Evolutionary conservation across 768 basidiomycete species (phyloP).

Genomic region (Serendipita sp.): DNA sequence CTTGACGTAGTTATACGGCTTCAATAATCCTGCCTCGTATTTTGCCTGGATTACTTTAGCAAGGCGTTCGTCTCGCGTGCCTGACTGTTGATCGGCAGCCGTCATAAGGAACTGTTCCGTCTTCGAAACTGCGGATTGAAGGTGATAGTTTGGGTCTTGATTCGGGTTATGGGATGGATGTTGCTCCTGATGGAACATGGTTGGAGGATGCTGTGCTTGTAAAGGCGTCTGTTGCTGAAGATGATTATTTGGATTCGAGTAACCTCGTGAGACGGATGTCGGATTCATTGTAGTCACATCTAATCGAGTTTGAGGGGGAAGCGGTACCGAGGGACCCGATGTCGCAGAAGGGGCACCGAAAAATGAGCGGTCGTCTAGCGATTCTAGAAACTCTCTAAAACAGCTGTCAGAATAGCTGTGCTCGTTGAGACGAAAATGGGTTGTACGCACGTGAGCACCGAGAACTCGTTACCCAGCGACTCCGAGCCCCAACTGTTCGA

Average conservation of each 20-base stretch:
- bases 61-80: slow-evolving; percentile 77
- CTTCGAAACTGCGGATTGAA: slow-evolving; percentile 22
- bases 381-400: slow-evolving; percentile 74
- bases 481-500: slow-evolving; percentile 33
- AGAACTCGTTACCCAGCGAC: slow-evolving; percentile 66
- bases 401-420: background rate
- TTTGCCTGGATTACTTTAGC: slow-evolving; percentile 88
- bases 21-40: slow-evolving; percentile 88
- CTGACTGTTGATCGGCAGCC: slow-evolving; percentile 87
- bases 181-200: background rate
- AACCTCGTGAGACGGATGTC: slow-evolving; percentile 1
- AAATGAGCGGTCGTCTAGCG: slow-evolving; percentile 70
- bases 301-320: slow-evolving; percentile 21
- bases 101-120: slow-evolving; percentile 84
- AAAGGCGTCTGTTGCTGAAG: slow-evolving; percentile 8
- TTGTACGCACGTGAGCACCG: slow-evolving; percentile 51
- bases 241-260: slow-evolving; percentile 10
- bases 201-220: slow-evolving; percentile 11
- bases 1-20: slow-evolving; percentile 93
- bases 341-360: slow-evolving; percentile 42
- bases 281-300: no score
- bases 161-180: background rate
- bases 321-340: slow-evolving; percentile 34
- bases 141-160: background rate
- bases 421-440: background rate